Conservation (phyloP, 306 rosid genomes). For the Medicago lupulina region DNA sequence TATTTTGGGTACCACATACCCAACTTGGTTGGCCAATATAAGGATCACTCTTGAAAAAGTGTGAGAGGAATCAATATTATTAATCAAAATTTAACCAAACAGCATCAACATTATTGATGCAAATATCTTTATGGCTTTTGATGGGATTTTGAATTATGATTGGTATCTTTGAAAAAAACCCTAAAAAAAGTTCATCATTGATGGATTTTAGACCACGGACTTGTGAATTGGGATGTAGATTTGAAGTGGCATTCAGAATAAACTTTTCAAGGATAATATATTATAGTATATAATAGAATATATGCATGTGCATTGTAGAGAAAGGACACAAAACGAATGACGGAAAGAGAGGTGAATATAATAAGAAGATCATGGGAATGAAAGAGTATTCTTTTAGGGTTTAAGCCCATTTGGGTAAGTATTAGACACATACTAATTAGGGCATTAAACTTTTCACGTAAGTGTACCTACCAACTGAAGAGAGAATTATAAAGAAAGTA, state of each 20-base stretch:
- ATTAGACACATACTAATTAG: conserved; percentile 14
- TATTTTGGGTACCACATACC: conserved; percentile 39
- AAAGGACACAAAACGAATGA: conserved; percentile 41
- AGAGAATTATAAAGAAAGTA: not conserved
- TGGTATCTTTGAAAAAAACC: conserved; percentile 37
- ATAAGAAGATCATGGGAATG: conserved; percentile 15
- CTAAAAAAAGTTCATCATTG: not conserved
- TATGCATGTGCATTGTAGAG: conserved; percentile 39
- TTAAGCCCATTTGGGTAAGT: conserved; percentile 3
- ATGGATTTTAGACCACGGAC: not conserved
- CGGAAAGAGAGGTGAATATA: conserved; percentile 21
- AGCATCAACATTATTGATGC: conserved; percentile 48
- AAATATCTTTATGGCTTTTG: conserved; percentile 46
- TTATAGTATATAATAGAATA: conserved; percentile 38
- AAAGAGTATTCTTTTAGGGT: not conserved
- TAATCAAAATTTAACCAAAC: conserved; percentile 33
- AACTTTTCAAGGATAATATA: conserved; percentile 41
- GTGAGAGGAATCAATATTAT: conserved; percentile 18
- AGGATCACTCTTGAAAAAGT: conserved; percentile 35
- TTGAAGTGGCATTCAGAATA: conserved; percentile 34
- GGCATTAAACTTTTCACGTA: conserved; percentile 30
- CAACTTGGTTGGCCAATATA: conserved; percentile 49
- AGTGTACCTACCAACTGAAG: not conserved
- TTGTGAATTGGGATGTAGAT: not conserved
- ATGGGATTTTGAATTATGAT: conserved; percentile 36